Evolutionary conservation across 2,329 filamentous ascomycete genomes (phyloP).

Genomic region (Fusarium subtropicale): DNA sequence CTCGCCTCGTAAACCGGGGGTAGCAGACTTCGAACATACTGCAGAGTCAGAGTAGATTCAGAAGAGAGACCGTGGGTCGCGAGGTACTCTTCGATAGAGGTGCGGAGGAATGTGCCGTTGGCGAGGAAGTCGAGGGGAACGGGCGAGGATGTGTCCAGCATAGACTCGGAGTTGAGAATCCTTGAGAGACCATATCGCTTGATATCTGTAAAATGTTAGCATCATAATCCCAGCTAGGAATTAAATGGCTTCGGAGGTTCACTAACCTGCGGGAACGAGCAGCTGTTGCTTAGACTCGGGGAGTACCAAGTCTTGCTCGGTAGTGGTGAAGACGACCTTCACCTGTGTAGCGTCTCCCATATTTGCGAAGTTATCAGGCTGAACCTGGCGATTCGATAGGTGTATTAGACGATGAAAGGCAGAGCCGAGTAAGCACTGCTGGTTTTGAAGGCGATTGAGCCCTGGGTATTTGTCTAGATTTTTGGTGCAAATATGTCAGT

Average conservation of each 20-base stretch:
- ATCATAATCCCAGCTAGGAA: background rate
- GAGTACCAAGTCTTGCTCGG: conserved; percentile 70
- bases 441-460: conserved; percentile 19
- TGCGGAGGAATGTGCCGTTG: conserved; percentile 90
- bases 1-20: conserved; percentile 90
- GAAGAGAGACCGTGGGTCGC: conserved; percentile 86
- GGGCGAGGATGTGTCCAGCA: conserved; percentile 73
- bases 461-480: conserved; percentile 33
- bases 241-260: accelerated
- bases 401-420: background rate
- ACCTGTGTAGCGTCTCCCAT: conserved; percentile 65
- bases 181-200: conserved; percentile 77
- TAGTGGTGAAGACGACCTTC: conserved; percentile 75
- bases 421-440: conserved; percentile 1
- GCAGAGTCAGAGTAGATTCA: conserved; percentile 86
- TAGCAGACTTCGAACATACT: conserved; percentile 92
- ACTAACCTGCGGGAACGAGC: conserved; percentile 69
- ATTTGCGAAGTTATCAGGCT: conserved; percentile 15
- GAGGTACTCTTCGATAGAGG: conserved; percentile 91
- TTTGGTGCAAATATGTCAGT: conserved; percentile 12
- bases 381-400: background rate
- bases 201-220: conserved; percentile 62
- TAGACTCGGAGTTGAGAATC: conserved; percentile 77
- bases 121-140: conserved; percentile 94
- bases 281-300: conserved; percentile 71